These are phyloP conservation scores for Ochetophila trinervis DNA, from an alignment of 306 rosid genomes.

Conservation along the genomic window DNA sequence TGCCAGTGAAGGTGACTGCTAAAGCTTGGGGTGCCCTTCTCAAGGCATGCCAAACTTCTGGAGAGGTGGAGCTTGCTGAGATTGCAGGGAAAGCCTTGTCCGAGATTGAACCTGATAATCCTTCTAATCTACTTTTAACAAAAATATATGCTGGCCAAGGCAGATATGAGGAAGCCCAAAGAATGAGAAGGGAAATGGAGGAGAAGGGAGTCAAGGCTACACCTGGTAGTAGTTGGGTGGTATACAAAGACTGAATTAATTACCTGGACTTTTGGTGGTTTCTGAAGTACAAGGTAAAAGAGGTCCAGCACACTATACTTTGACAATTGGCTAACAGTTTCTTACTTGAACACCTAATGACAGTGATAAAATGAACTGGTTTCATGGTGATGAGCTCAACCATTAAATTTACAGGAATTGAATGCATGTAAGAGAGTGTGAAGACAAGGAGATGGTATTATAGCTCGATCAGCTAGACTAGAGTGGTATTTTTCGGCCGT, in stretches of 20 bases:
- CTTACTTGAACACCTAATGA: no score
- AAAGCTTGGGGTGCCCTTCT: constrained; percentile 84
- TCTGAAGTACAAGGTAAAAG: no score
- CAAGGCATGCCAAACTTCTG: constrained; percentile 70
- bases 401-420: not conserved
- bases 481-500: no score
- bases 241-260: constrained; percentile 40
- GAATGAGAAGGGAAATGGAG: constrained; percentile 49
- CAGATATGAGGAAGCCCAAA: constrained; percentile 62
- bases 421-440: no score
- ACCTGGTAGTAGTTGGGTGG: constrained; percentile 73
- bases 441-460: no score
- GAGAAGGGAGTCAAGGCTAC: constrained; percentile 53
- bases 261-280: no score
- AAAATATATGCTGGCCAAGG: constrained; percentile 65
- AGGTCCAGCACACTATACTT: not conserved
- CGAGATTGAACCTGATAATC: constrained; percentile 70
- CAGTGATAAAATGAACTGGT: no score
- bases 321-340: no score
- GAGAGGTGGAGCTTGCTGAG: constrained; percentile 60
- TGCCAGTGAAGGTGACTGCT: constrained; percentile 74
- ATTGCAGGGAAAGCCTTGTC: constrained; percentile 61
- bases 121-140: constrained; percentile 64
- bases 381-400: not conserved
- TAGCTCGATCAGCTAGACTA: no score